Evolutionary conservation across 192 early-diverging fungal genomes (phyloP), one percentile per base, ranked within the genome.

Genomic region (Chytriomyces hyalinus): DNA sequence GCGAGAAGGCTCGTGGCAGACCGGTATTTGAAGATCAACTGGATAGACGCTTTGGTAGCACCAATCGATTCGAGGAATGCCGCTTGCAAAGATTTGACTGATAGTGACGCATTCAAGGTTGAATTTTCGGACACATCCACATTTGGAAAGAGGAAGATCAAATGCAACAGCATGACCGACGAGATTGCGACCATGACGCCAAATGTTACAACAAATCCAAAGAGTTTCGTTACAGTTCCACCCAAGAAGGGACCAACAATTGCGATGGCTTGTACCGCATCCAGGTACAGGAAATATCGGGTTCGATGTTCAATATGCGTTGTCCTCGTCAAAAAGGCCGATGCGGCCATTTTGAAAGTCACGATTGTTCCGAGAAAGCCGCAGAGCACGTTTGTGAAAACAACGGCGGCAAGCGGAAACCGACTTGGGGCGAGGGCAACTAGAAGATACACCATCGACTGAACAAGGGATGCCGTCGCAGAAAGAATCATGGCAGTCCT

Each of bases 111-210:
- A 36, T 36, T 36, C 36, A 36, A 36, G 1, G 36, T 2, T 36
- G 36, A 36, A 36, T 13, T 64, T 26, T 26, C 62, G 17, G 13
- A 47, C 7, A 20, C 22, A 15, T 50, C 13, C 17, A 51, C 49
- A 11, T n/a, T 17, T 44, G 71, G 71, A 73, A 49, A 70, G 8
- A 73, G 28, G 28, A 61, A 26, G 9, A 73, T 60, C n/a, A 63
- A 26, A 47, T 73, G 45, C 60, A 73, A 43, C 22, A 73, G 59
- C 59, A 73, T 36, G 15, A 73, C 17, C 1, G 49, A 6, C 1
- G 59, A 11, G 20, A 73, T 63, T 3, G 15, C 53, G 6, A 63
- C 28, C 10, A 20, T 73, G 15, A 45, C 45, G 3, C 28, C 20
- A 26, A 73, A 73, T 22, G 71, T 62, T 7, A 11, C 26, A 36